Base-by-base conservation (phyloP, 768 basidiomycete genomes). In the Chiua virens region DNA sequence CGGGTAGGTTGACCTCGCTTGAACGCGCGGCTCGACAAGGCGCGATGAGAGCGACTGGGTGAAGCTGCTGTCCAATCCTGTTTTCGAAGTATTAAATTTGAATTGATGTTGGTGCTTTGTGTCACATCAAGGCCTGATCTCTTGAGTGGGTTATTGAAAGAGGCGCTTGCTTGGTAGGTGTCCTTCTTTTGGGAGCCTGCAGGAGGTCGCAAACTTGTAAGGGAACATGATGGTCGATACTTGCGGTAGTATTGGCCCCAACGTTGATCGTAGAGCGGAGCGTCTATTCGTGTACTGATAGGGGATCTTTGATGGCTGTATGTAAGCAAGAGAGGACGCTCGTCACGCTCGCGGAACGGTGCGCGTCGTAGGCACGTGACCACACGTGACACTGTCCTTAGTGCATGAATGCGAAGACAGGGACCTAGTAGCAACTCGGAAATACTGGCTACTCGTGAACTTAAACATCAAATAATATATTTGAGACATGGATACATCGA, bases 331-430 rank as follows among this genome's bases (percentile, higher is more conserved):
- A 21, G 10, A 8, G 4, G 9, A 22, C 41, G 20, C 43, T 20
- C 45, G 34, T 34, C 34, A 7, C 30, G 30, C 30, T 34, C 7
- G 17, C 7, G 11, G 34, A 15, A 36, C 25, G 21, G 9, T 17
- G 30, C 62, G 62, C 55, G 58, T 46, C 34, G 11, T 2, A 25
- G 0, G 2, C 63, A 62, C 49, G 60, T 60, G 61, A 59, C 15
- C 1, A n/a, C 48, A 49, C 47, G 50, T 60, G 58, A 60, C 17
- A n/a, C n/a, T n/a, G n/a, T n/a, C n/a, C n/a, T n/a, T n/a, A n/a
- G n/a, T n/a, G n/a, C n/a, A n/a, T n/a, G n/a, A n/a, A n/a, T n/a
- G n/a, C n/a, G n/a, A n/a, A n/a, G n/a, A n/a, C n/a, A n/a, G n/a
- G n/a, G n/a, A n/a, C n/a, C n/a, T n/a, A n/a, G n/a, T n/a, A n/a